Evolutionary conservation across 2,329 filamentous ascomycete species (phyloP).

Genomic region (Aspergillus fumigatiaffinis): DNA sequence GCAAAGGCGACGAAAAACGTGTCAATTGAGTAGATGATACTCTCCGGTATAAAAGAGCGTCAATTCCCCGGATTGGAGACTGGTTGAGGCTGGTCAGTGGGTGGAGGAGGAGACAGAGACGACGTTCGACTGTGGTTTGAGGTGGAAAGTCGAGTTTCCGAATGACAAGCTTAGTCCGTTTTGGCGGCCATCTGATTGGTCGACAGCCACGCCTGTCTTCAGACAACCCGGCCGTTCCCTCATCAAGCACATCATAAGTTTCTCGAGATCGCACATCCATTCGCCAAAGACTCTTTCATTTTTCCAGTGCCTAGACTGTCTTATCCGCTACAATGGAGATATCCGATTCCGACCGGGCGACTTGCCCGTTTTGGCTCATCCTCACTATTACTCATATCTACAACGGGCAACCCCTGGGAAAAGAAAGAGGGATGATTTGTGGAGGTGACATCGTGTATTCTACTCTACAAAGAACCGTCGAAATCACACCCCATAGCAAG

Average conservation of each 20-base stretch:
- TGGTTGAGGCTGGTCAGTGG: conserved; percentile 20
- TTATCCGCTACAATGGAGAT: background rate
- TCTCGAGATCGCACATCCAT: background rate
- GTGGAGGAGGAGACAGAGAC: conserved; percentile 32
- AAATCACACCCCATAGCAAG: conserved; percentile 12
- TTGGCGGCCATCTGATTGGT: conserved; percentile 34
- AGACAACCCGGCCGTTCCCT: conserved; percentile 5
- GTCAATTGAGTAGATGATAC: conserved; percentile 25
- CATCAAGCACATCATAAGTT: conserved; percentile 19
- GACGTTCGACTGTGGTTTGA: conserved; percentile 36
- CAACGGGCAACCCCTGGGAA: background rate
- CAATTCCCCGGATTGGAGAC: conserved; percentile 23
- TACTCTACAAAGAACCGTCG: conserved; percentile 19
- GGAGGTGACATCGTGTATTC: conserved; percentile 14
- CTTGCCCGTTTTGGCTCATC: background rate
- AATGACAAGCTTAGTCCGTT: conserved; percentile 32
- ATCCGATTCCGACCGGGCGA: background rate
- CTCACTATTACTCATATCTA: background rate
- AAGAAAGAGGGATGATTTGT: conserved; percentile 1
- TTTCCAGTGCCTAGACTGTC: background rate
- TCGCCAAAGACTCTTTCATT: background rate
- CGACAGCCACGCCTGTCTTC: conserved; percentile 16
- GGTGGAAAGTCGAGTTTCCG: conserved; percentile 38
- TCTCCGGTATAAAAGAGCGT: conserved; percentile 16
- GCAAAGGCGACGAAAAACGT: conserved; percentile 23